Conservation (phyloP, 495 filamentous ascomycete genomes). For the Ramalina peruviana region DNA sequence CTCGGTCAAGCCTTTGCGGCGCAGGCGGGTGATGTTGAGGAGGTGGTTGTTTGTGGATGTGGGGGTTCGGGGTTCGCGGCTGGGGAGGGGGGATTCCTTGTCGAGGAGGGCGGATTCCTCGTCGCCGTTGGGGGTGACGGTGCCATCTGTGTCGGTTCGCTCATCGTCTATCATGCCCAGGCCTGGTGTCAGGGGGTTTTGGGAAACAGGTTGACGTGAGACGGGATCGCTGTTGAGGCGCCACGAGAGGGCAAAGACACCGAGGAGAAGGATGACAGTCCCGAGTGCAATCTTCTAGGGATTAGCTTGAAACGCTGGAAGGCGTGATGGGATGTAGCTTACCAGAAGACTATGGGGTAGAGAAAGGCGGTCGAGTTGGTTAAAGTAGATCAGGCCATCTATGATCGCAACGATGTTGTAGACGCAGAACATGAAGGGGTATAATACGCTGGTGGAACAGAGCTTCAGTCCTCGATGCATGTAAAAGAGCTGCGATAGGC, state of each 20-base stretch:
- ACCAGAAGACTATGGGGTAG: conserved; percentile 47
- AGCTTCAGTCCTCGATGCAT: conserved; percentile 87
- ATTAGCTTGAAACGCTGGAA: background rate
- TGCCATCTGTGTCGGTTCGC: conserved; percentile 33
- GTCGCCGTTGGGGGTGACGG: conserved; percentile 21
- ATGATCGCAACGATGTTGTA: conserved; percentile 99
- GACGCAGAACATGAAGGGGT: conserved; percentile 96
- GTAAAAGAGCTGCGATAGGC: conserved; percentile 86
- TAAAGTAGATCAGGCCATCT: conserved; percentile 94
- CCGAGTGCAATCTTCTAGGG: conserved; percentile 55
- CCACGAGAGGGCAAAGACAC: conserved; percentile 90
- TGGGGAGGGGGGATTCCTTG: conserved; percentile 6
- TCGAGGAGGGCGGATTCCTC: conserved; percentile 27
- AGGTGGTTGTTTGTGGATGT: conserved; percentile 2
- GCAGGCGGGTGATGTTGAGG: conserved; percentile 2
- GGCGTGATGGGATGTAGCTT: background rate
- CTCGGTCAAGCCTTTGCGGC: conserved; percentile 26
- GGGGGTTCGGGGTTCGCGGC: conserved; percentile 10
- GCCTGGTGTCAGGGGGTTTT: conserved; percentile 52
- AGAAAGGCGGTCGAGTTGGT: conserved; percentile 65
- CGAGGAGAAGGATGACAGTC: conserved; percentile 69
- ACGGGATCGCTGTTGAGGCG: conserved; percentile 63
- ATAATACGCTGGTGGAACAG: conserved; percentile 89
- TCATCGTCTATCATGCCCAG: conserved; percentile 52
- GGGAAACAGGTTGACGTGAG: conserved; percentile 37